A percentile compares a stretch with the other conserved stretches of the same genome.
phyloP scores from a whole-genome alignment of 495 filamentous ascomycete genomes.

The Geopyxis carbonaria region DNA sequence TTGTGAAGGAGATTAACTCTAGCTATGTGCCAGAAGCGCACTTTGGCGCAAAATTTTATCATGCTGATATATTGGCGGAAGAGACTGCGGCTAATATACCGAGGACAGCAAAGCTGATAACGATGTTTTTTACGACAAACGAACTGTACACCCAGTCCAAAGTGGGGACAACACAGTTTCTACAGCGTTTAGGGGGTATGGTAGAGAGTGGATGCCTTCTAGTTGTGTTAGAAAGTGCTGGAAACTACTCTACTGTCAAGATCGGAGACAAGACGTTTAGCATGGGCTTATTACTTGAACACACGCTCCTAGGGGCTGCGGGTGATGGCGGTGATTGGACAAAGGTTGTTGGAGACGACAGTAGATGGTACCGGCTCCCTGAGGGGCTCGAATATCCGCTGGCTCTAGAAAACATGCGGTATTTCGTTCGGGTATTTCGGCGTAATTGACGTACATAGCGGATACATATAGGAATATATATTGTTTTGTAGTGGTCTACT shows the following conservation, averaged over 20 bases:
- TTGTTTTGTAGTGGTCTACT: too few relatives aligned
- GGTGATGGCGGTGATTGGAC: slow-evolving; percentile 40
- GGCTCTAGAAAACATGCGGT: slow-evolving; percentile 80
- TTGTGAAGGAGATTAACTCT: neutral
- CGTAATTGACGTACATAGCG: too few relatives aligned
- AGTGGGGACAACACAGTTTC: slow-evolving; percentile 52
- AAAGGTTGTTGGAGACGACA: slow-evolving; percentile 53
- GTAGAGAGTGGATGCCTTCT: slow-evolving; percentile 45
- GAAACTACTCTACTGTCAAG: slow-evolving; percentile 67
- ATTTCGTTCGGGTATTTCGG: slow-evolving; percentile 29
- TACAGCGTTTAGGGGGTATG: slow-evolving; percentile 44
- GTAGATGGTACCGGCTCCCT: slow-evolving; percentile 65
- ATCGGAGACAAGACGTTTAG: slow-evolving; percentile 62
- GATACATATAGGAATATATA: too few relatives aligned
- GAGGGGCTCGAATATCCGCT: slow-evolving; percentile 60
- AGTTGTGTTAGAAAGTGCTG: slow-evolving; percentile 81
- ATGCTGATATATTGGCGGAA: slow-evolving; percentile 4
- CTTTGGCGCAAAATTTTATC: slow-evolving; percentile 9
- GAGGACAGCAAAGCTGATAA: slow-evolving; percentile 39
- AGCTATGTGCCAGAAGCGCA: neutral
- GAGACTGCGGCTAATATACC: slow-evolving; percentile 2
- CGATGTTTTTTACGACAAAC: slow-evolving; percentile 89
- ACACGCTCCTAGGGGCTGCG: slow-evolving; percentile 46
- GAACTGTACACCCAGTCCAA: slow-evolving; percentile 73
- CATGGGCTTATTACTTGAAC: slow-evolving; percentile 84